Evolutionary conservation across 352 stramenopile genomes (phyloP), one percentile per base, ranked within the genome.

Genomic region (Phytophthora litchii): DNA sequence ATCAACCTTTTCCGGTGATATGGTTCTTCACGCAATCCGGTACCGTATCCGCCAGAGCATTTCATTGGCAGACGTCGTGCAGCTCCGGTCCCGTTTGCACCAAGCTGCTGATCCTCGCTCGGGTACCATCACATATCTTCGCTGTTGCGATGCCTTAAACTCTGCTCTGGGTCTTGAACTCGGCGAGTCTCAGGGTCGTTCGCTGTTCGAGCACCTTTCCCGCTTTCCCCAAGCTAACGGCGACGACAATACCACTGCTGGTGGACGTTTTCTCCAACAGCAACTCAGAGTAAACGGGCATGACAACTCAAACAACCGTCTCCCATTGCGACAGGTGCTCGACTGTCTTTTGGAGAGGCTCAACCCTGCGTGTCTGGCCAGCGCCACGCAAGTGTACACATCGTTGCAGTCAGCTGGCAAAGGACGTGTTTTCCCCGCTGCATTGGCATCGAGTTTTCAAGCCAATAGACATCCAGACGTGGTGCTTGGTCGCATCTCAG

Each of bases 381-480:
- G 56, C 11, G 70, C 58, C 0, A 67, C 54, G 9, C 66, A 73
- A 3, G 62, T 92, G 23, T 92, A 83, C 46, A 43, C 53, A 3
- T n/a, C 65, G 3, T 50, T 92, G 3, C 74, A 89, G 42, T 41
- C 58, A 0, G 64, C 62, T 0, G 74, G 77, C 41, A 86, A 86
- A 27, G 80, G 78, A 3, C 74, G 80, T 17, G 80, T 90, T 56
- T 88, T 89, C 57, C 78, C 83, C 17, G 61, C 72, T 2, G 73
- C 75, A 11, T 49, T 92, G 27, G 83, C 83, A 1, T 72, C 70
- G 43, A 86, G 79, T 52, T 92, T 89, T 58, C 67, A 87, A 42
- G 79, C 81, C 6, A 52, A 59, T 0, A 71, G 72, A 16, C 83
- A 91, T 55, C 78, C 79, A 4, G 74, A 86, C 49, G 83, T 91